These are phyloP conservation scores for Neurospora sp. DNA, from an alignment of 495 filamentous ascomycete genomes.

Conservation along the genomic window DNA sequence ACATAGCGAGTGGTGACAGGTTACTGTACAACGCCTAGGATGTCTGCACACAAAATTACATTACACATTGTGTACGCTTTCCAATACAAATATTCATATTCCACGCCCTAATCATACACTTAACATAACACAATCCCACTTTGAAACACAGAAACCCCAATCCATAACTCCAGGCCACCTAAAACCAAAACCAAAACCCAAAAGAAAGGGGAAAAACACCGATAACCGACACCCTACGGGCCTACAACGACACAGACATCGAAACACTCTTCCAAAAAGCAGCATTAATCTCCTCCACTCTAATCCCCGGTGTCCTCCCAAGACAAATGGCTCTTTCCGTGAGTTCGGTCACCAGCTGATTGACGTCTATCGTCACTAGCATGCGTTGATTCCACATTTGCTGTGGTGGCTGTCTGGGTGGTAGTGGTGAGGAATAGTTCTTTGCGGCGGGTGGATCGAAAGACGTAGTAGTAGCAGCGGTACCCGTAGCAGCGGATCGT, in stretches of 20 bases:
- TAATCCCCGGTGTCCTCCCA: constrained; percentile 52
- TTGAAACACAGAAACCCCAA: background rate
- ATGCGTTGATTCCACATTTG: background rate
- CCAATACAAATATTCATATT: background rate
- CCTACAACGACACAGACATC: constrained; percentile 8
- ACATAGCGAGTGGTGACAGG: no score
- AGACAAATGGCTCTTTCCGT: constrained; percentile 41
- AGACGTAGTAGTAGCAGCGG: no score
- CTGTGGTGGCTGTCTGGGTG: background rate
- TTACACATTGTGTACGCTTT: background rate
- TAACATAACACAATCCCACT: no score
- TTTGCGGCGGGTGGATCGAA: no score
- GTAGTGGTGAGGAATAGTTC: background rate
- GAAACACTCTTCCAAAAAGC: constrained; percentile 35
- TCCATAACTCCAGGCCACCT: background rate
- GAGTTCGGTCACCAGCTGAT: constrained; percentile 19
- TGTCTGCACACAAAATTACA: background rate
- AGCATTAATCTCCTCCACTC: constrained; percentile 46
- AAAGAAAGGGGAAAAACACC: background rate
- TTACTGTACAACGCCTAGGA: no score
- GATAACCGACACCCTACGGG: background rate
- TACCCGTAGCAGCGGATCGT: background rate
- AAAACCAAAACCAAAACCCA: background rate
- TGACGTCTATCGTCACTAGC: constrained; percentile 20
- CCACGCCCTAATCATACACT: background rate